Conservation (phyloP, 257 asterid genomes). For the Solanum paucissectum region DNA sequence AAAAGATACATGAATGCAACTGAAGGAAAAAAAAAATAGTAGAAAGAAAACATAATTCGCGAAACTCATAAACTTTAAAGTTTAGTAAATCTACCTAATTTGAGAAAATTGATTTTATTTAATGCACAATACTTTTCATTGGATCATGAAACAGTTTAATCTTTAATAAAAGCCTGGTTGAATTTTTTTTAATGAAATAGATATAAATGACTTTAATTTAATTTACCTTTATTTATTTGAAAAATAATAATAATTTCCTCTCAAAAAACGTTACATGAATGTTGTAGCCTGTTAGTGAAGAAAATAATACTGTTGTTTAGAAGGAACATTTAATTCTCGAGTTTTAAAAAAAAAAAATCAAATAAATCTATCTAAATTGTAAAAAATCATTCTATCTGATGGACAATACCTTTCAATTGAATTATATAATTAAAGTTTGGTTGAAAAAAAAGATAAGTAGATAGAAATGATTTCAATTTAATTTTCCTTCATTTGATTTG, state of each 20-base stretch:
- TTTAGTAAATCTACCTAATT: neutral
- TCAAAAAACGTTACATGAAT: too few relatives aligned
- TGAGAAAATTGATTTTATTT: neutral
- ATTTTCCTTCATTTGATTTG: neutral
- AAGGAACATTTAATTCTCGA: neutral
- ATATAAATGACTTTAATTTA: neutral
- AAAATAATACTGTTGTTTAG: neutral
- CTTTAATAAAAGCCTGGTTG: neutral
- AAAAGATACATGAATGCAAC: too few relatives aligned
- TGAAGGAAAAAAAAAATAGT: too few relatives aligned
- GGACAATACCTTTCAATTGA: neutral
- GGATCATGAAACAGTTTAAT: neutral
- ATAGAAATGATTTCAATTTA: neutral
- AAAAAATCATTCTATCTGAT: neutral
- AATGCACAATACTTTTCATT: neutral
- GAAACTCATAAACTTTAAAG: too few relatives aligned
- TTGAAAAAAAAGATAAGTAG: neutral
- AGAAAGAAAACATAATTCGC: too few relatives aligned
- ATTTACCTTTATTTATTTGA: neutral
- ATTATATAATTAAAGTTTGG: neutral
- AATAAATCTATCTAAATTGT: neutral
- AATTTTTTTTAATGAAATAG: neutral
- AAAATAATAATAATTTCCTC: too few relatives aligned
- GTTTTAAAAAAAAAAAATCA: too few relatives aligned
- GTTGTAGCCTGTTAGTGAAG: neutral